phyloP scores from a whole-genome alignment of 2,329 filamentous ascomycete genomes.

The Lasiodiplodia sp. region DNA sequence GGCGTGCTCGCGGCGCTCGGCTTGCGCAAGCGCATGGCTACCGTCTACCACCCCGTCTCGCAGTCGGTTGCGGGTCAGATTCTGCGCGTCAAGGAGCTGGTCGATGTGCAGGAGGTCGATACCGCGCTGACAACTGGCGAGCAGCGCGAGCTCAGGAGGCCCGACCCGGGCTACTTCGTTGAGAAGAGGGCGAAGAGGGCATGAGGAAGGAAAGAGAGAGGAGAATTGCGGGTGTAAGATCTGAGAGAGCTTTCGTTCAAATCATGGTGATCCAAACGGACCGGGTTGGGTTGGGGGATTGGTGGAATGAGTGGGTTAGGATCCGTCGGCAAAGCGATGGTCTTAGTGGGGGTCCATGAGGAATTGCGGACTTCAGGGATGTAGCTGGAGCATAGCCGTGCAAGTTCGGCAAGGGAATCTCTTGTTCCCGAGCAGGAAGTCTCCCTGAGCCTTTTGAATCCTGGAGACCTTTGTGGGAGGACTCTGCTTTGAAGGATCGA shows the following conservation, averaged over 20 bases:
- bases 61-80: slow-evolving; percentile 87
- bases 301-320: not conserved
- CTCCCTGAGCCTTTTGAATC: not conserved
- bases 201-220: not conserved
- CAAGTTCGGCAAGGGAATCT: not conserved
- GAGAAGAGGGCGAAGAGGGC: slow-evolving; percentile 59
- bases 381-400: not conserved
- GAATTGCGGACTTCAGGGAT: not conserved
- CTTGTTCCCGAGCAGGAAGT: not conserved
- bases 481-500: not conserved
- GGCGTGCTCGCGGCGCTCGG: slow-evolving; percentile 86
- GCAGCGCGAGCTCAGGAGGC: slow-evolving; percentile 74
- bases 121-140: slow-evolving; percentile 68
- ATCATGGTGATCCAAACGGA: not conserved
- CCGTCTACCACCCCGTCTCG: slow-evolving; percentile 87
- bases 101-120: slow-evolving; percentile 81
- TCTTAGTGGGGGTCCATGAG: not conserved
- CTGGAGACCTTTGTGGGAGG: not conserved
- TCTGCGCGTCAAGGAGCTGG: slow-evolving; percentile 91
- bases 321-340: not conserved
- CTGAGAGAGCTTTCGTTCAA: not conserved
- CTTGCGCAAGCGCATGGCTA: slow-evolving; percentile 81
- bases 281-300: not conserved
- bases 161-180: slow-evolving; percentile 81
- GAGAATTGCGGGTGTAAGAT: not conserved